Evolutionary conservation across 2,329 filamentous ascomycete genomes (phyloP).

Genomic region (Kalmusia sp.): DNA sequence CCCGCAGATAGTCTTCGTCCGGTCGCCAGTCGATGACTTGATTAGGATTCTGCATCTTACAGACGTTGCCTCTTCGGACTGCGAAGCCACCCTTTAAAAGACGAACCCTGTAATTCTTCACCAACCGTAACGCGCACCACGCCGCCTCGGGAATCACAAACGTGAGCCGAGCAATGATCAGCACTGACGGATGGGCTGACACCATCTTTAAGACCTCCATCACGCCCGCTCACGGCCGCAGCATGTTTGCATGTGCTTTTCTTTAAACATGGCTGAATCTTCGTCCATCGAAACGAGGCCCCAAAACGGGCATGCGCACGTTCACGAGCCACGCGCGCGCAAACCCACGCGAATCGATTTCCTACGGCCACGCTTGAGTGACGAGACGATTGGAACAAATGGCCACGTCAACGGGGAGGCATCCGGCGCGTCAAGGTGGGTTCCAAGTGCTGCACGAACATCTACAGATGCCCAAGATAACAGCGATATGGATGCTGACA

Average conservation of each 20-base stretch:
- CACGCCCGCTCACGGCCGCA: constrained; percentile 17
- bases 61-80: background rate
- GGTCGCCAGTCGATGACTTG: background rate
- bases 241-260: constrained; percentile 24
- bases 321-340: constrained; percentile 44
- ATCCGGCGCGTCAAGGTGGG: constrained; percentile 47
- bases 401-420: constrained; percentile 30
- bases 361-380: constrained; percentile 42
- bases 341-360: constrained; percentile 44
- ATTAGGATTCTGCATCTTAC: background rate
- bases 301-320: constrained; percentile 33
- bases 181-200: constrained; percentile 28
- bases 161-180: constrained; percentile 20
- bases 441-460: constrained; percentile 74
- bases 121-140: constrained; percentile 13
- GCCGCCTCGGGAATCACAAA: constrained; percentile 4
- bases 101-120: constrained; percentile 1
- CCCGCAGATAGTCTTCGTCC: background rate
- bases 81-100: constrained; percentile 2
- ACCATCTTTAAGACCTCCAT: constrained; percentile 25
- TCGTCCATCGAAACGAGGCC: constrained; percentile 33
- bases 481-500: constrained; percentile 20
- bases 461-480: constrained; percentile 47
- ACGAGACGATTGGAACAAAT: constrained; percentile 35
- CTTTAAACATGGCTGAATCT: constrained; percentile 40